Conservation (phyloP, 768 basidiomycete genomes). For the Lactarius pseudohatsudake region DNA sequence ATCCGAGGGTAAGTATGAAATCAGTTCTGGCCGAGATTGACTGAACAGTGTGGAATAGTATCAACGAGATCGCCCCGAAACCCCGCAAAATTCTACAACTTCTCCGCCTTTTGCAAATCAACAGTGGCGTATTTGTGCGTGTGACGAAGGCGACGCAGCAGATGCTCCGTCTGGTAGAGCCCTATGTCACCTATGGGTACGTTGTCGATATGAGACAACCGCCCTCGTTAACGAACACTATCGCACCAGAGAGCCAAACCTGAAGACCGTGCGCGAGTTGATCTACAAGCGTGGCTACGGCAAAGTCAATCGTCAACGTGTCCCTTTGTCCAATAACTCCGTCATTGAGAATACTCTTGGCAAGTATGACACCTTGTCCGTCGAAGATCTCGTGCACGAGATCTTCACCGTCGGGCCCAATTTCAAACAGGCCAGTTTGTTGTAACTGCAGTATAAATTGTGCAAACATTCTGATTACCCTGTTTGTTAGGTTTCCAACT, state of each 20-base stretch:
- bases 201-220: conserved; percentile 32
- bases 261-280: conserved; percentile 94
- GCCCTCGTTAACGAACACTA: not conserved
- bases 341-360: conserved; percentile 90
- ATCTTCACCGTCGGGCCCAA: conserved; percentile 94
- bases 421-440: conserved; percentile 86
- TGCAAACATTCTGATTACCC: not conserved
- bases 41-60: conserved; percentile 53
- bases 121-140: conserved; percentile 98
- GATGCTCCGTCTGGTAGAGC: conserved; percentile 97
- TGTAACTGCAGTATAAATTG: not conserved
- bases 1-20: conserved; percentile 79
- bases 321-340: conserved; percentile 91
- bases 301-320: conserved; percentile 96
- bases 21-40: conserved; percentile 22
- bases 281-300: conserved; percentile 99
- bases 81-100: conserved; percentile 99
- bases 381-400: conserved; percentile 98
- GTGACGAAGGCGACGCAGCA: conserved; percentile 95
- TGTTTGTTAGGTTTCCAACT: conserved; percentile 66
- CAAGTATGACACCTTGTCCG: conserved; percentile 92
- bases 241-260: conserved; percentile 78
- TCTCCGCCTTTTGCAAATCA: conserved; percentile 98
- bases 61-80: conserved; percentile 99
- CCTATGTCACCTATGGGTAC: conserved; percentile 95